These are phyloP conservation scores for Falciphora oryzae DNA, from an alignment of 2,329 filamentous ascomycete species.

Conservation along the genomic window DNA sequence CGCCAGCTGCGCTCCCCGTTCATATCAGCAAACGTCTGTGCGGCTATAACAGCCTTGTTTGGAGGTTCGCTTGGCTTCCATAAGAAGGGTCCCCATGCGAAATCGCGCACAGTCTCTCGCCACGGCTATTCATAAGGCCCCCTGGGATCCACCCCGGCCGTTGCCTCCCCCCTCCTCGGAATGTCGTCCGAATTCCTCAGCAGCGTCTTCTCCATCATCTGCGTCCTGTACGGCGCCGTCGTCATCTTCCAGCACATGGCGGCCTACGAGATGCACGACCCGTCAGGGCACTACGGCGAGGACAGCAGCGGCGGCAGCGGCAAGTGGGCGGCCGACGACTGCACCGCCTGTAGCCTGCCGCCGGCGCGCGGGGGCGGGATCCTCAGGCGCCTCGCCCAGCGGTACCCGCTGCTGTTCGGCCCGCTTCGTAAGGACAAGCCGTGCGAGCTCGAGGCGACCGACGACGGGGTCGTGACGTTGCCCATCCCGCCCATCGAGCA, in stretches of 20 bases:
- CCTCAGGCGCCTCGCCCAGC: background rate
- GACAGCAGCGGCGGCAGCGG: background rate
- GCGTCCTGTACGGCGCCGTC: background rate
- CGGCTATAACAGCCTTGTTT: background rate
- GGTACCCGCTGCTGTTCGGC: background rate
- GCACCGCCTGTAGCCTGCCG: background rate
- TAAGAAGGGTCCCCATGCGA: background rate
- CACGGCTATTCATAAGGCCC: background rate
- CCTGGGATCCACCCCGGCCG: too few species aligned
- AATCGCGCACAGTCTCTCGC: background rate
- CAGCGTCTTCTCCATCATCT: background rate
- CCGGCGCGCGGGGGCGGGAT: background rate
- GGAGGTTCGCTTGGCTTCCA: too few species aligned
- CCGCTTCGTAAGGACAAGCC: background rate
- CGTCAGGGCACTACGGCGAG: background rate
- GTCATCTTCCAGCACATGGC: background rate
- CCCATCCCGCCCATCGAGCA: slow-evolving; percentile 3
- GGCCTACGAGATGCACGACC: background rate
- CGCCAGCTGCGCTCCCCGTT: background rate
- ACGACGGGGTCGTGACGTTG: background rate
- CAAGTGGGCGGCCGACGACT: background rate
- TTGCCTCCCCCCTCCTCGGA: background rate
- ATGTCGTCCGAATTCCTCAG: background rate
- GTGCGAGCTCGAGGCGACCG: background rate
- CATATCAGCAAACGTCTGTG: background rate